phyloP scores from a whole-genome alignment of 2,329 filamentous ascomycete genomes.

The Didymella pinodella region DNA sequence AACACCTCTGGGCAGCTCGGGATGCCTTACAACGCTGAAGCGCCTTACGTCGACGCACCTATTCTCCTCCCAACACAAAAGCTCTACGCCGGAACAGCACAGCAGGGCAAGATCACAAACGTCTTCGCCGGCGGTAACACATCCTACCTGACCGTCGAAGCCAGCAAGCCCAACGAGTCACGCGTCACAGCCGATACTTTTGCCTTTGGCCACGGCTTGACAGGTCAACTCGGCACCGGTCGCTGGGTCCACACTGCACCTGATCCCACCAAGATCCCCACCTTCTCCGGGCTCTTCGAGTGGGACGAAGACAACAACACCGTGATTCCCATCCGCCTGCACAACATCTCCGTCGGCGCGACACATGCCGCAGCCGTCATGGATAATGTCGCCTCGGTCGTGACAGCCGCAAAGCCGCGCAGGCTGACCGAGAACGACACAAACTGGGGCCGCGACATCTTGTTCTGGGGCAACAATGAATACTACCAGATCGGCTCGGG shows the following conservation, averaged over 20 bases:
- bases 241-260: slow-evolving; percentile 88
- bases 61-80: slow-evolving; percentile 73
- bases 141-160: slow-evolving; percentile 87
- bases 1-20: slow-evolving; percentile 92
- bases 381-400: slow-evolving; percentile 77
- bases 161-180: slow-evolving; percentile 66
- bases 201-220: slow-evolving; percentile 86
- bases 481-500: slow-evolving; percentile 92
- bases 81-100: slow-evolving; percentile 73
- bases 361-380: slow-evolving; percentile 85
- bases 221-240: slow-evolving; percentile 82
- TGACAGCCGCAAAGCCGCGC: slow-evolving; percentile 52
- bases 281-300: slow-evolving; percentile 83
- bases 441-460: slow-evolving; percentile 86
- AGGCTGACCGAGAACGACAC: slow-evolving; percentile 69
- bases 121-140: slow-evolving; percentile 87
- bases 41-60: slow-evolving; percentile 72
- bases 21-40: slow-evolving; percentile 72
- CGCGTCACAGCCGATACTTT: slow-evolving; percentile 78
- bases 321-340: slow-evolving; percentile 79
- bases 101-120: slow-evolving; percentile 72
- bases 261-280: slow-evolving; percentile 79
- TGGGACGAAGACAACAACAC: slow-evolving; percentile 77
- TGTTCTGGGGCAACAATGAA: slow-evolving; percentile 97
- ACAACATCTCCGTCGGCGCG: slow-evolving; percentile 75